Conservation (phyloP, 164 flowering plant genomes). For the Kingdonia uniflora region DNA sequence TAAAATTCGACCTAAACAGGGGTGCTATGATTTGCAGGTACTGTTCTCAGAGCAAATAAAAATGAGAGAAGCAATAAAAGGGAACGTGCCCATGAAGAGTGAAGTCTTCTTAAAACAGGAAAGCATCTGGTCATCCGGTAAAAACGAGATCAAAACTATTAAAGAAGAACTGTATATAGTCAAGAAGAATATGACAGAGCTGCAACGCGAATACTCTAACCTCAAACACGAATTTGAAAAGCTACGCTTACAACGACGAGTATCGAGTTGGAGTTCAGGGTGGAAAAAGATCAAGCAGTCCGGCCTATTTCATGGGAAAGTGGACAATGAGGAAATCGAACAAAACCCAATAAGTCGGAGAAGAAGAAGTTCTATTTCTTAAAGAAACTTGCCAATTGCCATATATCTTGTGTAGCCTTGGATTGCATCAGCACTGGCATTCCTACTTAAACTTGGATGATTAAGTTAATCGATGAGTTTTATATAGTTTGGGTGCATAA, state of each 20-base stretch:
- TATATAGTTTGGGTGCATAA: too few relatives aligned
- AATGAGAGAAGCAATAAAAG: slow-evolving; percentile 47
- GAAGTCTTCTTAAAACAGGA: slow-evolving; percentile 29
- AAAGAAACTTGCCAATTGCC: neutral
- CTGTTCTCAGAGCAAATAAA: slow-evolving; percentile 71
- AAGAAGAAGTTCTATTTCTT: slow-evolving; percentile 38
- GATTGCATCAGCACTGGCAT: neutral
- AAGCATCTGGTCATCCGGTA: slow-evolving; percentile 26
- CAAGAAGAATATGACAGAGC: slow-evolving; percentile 38
- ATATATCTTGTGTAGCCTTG: too few relatives aligned
- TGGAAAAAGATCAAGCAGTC: slow-evolving; percentile 60
- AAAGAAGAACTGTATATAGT: slow-evolving; percentile 49
- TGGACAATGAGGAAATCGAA: slow-evolving; percentile 18
- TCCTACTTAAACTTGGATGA: too few relatives aligned
- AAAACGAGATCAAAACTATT: slow-evolving; percentile 38
- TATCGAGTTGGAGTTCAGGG: slow-evolving; percentile 33
- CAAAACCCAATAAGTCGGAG: slow-evolving; percentile 9
- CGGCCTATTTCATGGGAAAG: slow-evolving; percentile 23
- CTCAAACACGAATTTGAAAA: slow-evolving; percentile 51
- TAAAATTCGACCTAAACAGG: neutral
- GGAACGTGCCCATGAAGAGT: slow-evolving; percentile 23
- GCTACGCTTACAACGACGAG: slow-evolving; percentile 24
- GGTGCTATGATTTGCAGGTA: slow-evolving; percentile 32
- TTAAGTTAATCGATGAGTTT: too few relatives aligned
- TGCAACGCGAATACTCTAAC: slow-evolving; percentile 42